Evolutionary conservation across 805 yeast genomes (phyloP).

Genomic region (Candida glaebosa): DNA sequence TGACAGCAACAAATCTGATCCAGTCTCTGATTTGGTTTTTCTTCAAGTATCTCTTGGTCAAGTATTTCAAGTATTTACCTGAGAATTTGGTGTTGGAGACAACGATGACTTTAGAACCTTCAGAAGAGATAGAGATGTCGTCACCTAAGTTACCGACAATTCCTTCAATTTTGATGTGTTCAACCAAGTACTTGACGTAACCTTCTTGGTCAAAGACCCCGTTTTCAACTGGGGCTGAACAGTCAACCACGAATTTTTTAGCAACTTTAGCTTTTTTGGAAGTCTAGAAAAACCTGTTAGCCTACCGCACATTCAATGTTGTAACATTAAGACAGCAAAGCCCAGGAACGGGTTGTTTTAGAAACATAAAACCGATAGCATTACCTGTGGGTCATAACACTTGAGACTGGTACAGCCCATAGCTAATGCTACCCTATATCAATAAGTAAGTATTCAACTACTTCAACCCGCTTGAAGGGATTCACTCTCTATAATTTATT

Average conservation of each 20-base stretch:
- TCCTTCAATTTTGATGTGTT: slow-evolving; percentile 99
- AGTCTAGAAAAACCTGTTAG: slow-evolving; percentile 57
- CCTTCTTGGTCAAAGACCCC: slow-evolving; percentile 97
- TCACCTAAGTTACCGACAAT: slow-evolving; percentile 96
- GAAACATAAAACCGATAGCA: slow-evolving; percentile 3
- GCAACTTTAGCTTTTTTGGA: slow-evolving; percentile 67
- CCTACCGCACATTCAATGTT: slow-evolving; percentile 60
- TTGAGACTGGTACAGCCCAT: slow-evolving; percentile 1
- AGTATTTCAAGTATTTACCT: slow-evolving; percentile 99
- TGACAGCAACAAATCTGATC: slow-evolving; percentile 97
- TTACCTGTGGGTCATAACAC: slow-evolving; percentile 1
- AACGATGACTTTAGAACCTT: slow-evolving; percentile 86
- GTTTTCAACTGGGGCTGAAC: slow-evolving; percentile 94
- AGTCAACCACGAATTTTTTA: slow-evolving; percentile 92
- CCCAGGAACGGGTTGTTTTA: slow-evolving; percentile 41
- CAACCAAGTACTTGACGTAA: slow-evolving; percentile 96
- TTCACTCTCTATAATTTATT: slow-evolving; percentile 2
- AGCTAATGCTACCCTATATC: background rate
- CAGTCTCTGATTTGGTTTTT: slow-evolving; percentile 99
- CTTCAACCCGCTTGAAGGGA: slow-evolving; percentile 6
- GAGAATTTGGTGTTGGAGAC: slow-evolving; percentile 94
- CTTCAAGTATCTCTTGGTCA: slow-evolving; percentile 99
- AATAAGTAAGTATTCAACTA: slow-evolving; percentile 1
- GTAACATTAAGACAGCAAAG: slow-evolving; percentile 44
- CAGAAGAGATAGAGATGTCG: slow-evolving; percentile 80